Conservation (phyloP, 1,284 basidiomycete species). For the Cutaneotrichosporon curvatum region DNA sequence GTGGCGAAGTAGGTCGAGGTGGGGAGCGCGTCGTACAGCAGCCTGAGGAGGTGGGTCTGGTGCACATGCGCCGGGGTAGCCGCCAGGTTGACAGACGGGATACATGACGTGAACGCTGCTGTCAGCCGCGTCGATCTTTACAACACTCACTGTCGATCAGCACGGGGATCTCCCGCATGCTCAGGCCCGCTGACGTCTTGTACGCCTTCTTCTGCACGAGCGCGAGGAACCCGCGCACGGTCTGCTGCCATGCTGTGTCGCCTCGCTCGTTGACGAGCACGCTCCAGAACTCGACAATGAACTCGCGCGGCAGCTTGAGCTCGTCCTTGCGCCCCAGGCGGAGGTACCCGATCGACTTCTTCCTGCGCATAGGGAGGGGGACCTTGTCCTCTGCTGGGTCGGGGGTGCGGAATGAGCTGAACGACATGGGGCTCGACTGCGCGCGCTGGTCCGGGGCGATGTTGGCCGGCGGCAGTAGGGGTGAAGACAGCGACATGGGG, state of each 20-base stretch:
- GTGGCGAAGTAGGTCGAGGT: constrained; percentile 25
- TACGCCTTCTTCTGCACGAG: constrained; percentile 39
- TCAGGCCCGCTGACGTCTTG: constrained; percentile 38
- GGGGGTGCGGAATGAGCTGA: constrained; percentile 8
- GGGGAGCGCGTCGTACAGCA: constrained; percentile 34
- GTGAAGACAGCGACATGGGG: constrained; percentile 7
- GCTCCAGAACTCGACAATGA: constrained; percentile 40
- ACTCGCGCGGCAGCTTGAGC: constrained; percentile 41
- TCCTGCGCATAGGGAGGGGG: constrained; percentile 4
- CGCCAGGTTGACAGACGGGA: constrained; percentile 21
- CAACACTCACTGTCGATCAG: constrained; percentile 33
- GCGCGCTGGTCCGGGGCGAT: not conserved
- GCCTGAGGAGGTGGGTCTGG: constrained; percentile 29
- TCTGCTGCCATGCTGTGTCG: constrained; percentile 32
- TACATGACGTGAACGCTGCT: constrained; percentile 26
- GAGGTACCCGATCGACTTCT: constrained; percentile 23
- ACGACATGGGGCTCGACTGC: not conserved
- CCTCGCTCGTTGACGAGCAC: constrained; percentile 34
- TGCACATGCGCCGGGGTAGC: constrained; percentile 19
- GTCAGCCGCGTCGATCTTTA: not conserved
- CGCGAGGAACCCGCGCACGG: constrained; percentile 30
- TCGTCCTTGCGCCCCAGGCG: constrained; percentile 25
- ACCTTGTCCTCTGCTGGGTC: constrained; percentile 5
- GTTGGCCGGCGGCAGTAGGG: constrained; percentile 6
- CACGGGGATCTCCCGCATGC: constrained; percentile 36